A percentile compares a stretch with the other conserved stretches of the same genome.
Conservation (phyloP, 139 green algal genomes). For the Chlorella sp. region DNA sequence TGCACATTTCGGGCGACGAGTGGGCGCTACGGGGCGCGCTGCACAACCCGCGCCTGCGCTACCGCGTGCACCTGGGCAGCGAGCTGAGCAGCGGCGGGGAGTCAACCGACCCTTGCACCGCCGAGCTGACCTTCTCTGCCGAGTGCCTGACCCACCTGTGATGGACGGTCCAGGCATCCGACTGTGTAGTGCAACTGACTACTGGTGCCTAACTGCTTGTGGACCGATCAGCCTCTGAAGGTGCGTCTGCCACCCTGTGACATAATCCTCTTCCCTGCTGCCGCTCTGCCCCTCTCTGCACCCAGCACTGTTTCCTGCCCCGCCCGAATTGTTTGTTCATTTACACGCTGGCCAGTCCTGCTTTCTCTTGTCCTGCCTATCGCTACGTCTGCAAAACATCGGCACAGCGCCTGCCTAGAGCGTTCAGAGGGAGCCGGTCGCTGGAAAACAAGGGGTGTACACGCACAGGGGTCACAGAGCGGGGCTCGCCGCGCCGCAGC, state of each 20-base stretch:
- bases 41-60: not conserved
- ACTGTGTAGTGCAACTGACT: too few species aligned
- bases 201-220: too few species aligned
- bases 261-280: not conserved
- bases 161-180: not conserved
- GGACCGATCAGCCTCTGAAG: too few species aligned
- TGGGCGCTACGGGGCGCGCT: not conserved
- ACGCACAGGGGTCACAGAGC: not conserved
- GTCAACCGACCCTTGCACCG: not conserved
- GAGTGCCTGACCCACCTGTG: slow-evolving; percentile 11
- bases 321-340: not conserved
- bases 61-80: slow-evolving; percentile 3
- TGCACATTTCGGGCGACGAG: slow-evolving; percentile 23
- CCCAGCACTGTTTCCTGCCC: not conserved
- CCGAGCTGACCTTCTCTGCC: slow-evolving; percentile 1
- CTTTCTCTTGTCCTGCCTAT: not conserved
- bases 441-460: not conserved
- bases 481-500: not conserved
- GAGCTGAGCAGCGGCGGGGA: slow-evolving; percentile 11
- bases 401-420: not conserved
- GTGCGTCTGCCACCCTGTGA: not conserved
- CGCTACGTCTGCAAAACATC: not conserved
- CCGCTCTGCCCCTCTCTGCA: not conserved
- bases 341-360: not conserved
- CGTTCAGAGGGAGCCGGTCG: not conserved